These are phyloP conservation scores for Kandelia obovata DNA, from an alignment of 345 rosid genomes.

Conservation along the genomic window DNA sequence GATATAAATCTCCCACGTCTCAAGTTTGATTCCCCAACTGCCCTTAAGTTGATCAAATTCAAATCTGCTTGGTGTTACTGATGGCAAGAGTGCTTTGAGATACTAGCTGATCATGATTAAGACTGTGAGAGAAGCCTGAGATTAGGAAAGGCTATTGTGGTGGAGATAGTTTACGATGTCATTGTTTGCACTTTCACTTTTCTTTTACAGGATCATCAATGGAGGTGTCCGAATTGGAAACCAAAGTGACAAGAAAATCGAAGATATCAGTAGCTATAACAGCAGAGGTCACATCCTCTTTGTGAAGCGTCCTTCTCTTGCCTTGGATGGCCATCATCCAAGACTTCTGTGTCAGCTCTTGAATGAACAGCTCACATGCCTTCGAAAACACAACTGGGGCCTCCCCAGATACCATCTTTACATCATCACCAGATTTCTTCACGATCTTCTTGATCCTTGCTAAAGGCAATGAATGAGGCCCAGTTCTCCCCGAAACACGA, in stretches of 20 bases:
- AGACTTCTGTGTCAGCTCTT: conserved; percentile 50
- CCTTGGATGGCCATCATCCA: conserved; percentile 54
- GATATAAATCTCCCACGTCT: too few species aligned
- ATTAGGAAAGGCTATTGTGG: too few species aligned
- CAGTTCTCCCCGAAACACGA: conserved; percentile 26
- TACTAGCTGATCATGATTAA: too few species aligned
- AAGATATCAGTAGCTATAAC: conserved; percentile 50
- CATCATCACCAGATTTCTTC: conserved; percentile 56
- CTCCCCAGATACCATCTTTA: conserved; percentile 65
- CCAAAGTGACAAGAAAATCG: conserved; percentile 43
- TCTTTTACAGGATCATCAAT: background rate
- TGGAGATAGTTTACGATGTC: background rate
- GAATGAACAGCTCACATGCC: conserved; percentile 62
- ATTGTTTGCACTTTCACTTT: too few species aligned
- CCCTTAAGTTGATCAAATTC: too few species aligned
- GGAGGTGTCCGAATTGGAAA: conserved; percentile 1
- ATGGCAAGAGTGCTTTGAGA: too few species aligned
- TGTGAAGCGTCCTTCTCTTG: conserved; percentile 56
- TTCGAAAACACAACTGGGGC: conserved; percentile 58
- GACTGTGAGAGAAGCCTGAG: too few species aligned
- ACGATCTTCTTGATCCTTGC: conserved; percentile 77
- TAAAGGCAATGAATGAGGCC: conserved; percentile 52
- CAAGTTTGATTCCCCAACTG: too few species aligned
- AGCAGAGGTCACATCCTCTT: conserved; percentile 63
- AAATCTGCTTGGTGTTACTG: too few species aligned